Conservation (phyloP, 2,329 filamentous ascomycete species). For the Ascochyta clinopodiicola region DNA sequence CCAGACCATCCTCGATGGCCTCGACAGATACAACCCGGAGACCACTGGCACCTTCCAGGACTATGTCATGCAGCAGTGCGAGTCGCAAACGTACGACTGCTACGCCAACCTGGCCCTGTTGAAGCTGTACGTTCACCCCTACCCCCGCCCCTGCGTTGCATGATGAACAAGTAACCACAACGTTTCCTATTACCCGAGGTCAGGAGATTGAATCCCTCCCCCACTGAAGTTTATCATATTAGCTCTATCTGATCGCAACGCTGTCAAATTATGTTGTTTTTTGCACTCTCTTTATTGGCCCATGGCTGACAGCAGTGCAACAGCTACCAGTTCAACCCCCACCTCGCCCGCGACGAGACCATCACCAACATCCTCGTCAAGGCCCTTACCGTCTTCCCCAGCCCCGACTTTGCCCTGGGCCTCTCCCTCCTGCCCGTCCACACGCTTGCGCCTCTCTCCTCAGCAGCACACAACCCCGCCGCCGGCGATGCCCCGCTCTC, state of each 20-base stretch:
- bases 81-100: conserved; percentile 91
- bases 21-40: conserved; percentile 98
- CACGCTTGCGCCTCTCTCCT: conserved; percentile 67
- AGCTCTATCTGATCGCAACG: conserved; percentile 72
- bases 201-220: conserved; percentile 64
- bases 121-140: conserved; percentile 80
- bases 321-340: conserved; percentile 99
- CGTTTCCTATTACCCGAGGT: conserved; percentile 99
- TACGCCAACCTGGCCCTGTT: conserved; percentile 95
- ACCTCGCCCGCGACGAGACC: conserved; percentile 94
- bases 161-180: conserved; percentile 79
- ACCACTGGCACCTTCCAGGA: conserved; percentile 92
- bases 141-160: conserved; percentile 35
- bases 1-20: conserved; percentile 90
- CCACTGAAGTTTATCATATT: conserved; percentile 73
- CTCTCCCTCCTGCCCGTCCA: conserved; percentile 92
- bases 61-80: conserved; percentile 94
- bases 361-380: conserved; percentile 99
- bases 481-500: conserved; percentile 73
- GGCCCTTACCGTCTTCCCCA: conserved; percentile 95
- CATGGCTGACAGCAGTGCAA: conserved; percentile 22
- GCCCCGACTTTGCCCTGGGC: conserved; percentile 90
- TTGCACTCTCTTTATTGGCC: conserved; percentile 1
- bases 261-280: not conserved
- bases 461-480: conserved; percentile 56